Conservation (phyloP, 306 rosid genomes). For the Vigna reflexopilosa region DNA sequence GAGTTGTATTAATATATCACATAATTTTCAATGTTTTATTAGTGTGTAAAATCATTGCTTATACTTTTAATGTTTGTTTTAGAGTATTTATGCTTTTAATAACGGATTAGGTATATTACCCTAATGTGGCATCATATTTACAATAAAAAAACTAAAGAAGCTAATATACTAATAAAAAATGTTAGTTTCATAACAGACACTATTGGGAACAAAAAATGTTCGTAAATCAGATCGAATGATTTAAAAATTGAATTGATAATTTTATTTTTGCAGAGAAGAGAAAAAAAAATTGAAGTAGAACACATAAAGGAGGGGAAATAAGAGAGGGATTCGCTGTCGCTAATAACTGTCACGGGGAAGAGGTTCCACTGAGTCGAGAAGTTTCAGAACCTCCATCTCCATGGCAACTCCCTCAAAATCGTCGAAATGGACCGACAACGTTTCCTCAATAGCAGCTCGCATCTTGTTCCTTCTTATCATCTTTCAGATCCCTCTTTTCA, state of each 20-base stretch:
- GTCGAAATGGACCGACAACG: slow-evolving; percentile 60
- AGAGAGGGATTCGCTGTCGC: background rate
- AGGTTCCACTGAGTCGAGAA: slow-evolving; percentile 6
- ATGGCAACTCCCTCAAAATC: slow-evolving; percentile 56
- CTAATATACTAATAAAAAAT: too few species aligned
- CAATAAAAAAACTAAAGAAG: too few species aligned
- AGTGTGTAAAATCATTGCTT: too few species aligned
- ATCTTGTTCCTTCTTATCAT: slow-evolving; percentile 78
- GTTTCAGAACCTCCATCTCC: slow-evolving; percentile 38
- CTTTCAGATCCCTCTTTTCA: slow-evolving; percentile 95
- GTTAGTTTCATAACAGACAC: too few species aligned
- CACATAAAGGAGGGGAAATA: slow-evolving; percentile 10
- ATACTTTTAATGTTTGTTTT: too few species aligned
- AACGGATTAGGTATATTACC: too few species aligned
- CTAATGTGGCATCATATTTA: too few species aligned
- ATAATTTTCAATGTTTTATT: too few species aligned
- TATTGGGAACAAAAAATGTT: too few species aligned
- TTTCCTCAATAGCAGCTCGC: slow-evolving; percentile 64
- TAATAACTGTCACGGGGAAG: slow-evolving; percentile 8
- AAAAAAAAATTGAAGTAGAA: background rate
- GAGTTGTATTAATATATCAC: too few species aligned
- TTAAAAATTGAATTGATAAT: background rate
- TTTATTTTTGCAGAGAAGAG: background rate
- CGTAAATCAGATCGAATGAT: too few species aligned
- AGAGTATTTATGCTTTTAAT: too few species aligned